A percentile compares a stretch with the other conserved stretches of the same genome.
Evolutionary conservation across 768 basidiomycete genomes (phyloP).

Genomic region (Cystobasidiopsis lactophilus): DNA sequence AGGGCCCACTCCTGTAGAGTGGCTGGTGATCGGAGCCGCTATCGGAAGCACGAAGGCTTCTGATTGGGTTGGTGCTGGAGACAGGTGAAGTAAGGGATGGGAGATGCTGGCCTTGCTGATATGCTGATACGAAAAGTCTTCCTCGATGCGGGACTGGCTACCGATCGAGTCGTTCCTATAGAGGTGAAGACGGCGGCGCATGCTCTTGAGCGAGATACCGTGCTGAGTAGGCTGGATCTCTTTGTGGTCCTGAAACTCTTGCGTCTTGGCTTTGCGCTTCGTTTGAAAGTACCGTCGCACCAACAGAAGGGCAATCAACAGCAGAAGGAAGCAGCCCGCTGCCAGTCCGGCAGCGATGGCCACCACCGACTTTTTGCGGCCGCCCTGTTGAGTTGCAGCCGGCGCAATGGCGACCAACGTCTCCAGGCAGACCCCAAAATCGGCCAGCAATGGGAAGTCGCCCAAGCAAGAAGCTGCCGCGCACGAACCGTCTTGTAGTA

Average conservation of each 20-base stretch:
- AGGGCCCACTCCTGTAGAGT: too few relatives aligned
- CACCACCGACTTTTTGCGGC: not conserved
- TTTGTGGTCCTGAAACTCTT: not conserved
- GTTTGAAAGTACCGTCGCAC: not conserved
- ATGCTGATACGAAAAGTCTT: too few relatives aligned
- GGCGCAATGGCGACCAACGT: slow-evolving; percentile 10
- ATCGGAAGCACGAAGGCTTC: too few relatives aligned
- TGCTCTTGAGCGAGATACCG: not conserved
- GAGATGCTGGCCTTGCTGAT: too few relatives aligned
- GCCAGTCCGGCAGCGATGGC: not conserved
- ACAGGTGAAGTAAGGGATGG: too few relatives aligned
- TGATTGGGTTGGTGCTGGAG: too few relatives aligned
- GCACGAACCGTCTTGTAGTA: slow-evolving; percentile 8
- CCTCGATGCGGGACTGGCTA: too few relatives aligned
- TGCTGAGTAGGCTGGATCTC: not conserved
- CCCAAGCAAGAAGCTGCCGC: not conserved
- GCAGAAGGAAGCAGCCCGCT: not conserved
- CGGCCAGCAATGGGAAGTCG: slow-evolving; percentile 1
- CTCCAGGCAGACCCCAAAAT: slow-evolving; percentile 14
- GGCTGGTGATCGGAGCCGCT: too few relatives aligned
- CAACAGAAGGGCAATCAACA: not conserved
- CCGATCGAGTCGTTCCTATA: too few relatives aligned
- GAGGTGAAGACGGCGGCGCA: too few relatives aligned
- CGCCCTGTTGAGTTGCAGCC: not conserved
- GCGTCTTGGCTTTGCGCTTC: not conserved